phyloP scores from a whole-genome alignment of 2,329 filamentous ascomycete species.

The Amesomyces nigricolor region DNA sequence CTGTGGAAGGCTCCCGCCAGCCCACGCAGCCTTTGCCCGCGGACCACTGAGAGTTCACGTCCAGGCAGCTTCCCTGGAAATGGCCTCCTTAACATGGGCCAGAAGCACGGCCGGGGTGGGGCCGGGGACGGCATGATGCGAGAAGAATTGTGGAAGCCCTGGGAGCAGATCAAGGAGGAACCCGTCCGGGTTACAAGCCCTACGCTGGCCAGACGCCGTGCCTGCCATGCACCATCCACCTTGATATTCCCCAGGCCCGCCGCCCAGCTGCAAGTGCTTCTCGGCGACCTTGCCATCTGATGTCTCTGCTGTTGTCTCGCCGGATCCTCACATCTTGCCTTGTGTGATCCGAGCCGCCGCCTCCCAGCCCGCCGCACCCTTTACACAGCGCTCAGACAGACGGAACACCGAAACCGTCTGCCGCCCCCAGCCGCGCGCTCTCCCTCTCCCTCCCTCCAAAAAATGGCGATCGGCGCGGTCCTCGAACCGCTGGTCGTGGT shows the following conservation, averaged over 20 bases:
- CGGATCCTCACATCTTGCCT: no score
- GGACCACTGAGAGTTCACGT: neutral
- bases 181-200: no score
- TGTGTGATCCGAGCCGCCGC: no score
- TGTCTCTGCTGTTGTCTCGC: no score
- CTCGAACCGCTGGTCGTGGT: constrained; percentile 59
- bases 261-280: no score
- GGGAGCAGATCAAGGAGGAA: neutral
- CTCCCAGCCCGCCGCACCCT: neutral
- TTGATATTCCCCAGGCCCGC: no score
- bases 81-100: neutral
- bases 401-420: neutral
- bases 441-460: neutral
- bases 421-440: no score
- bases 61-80: neutral
- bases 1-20: neutral
- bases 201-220: no score
- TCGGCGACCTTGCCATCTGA: no score
- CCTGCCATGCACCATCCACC: no score
- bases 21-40: neutral
- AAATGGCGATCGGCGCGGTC: constrained; percentile 46
- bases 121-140: neutral
- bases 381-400: neutral
- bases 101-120: neutral
- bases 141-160: neutral